phyloP scores from a whole-genome alignment of 169 alveolate genomes.

The Plasmodium coatneyi region DNA sequence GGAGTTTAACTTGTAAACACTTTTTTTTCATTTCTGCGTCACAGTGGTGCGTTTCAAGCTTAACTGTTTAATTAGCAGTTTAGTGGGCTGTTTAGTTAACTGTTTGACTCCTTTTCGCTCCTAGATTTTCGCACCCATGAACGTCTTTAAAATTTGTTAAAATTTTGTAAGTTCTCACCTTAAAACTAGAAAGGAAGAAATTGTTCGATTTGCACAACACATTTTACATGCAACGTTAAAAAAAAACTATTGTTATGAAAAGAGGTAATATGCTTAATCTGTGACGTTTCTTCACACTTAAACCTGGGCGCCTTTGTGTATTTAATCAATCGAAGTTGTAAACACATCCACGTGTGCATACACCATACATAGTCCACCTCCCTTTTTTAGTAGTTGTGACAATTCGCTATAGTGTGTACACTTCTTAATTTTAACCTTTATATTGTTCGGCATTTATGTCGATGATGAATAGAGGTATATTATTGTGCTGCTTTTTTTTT shows the following conservation, averaged over 20 bases:
- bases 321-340: neutral
- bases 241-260: neutral
- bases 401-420: neutral
- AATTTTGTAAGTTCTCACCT: slow-evolving; percentile 31
- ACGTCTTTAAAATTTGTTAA: slow-evolving; percentile 37
- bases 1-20: slow-evolving; percentile 34
- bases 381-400: neutral
- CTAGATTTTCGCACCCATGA: slow-evolving; percentile 5
- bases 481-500: neutral
- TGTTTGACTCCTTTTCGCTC: slow-evolving; percentile 1
- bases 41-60: neutral
- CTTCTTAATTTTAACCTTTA: neutral
- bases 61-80: neutral
- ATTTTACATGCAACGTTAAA: neutral
- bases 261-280: neutral
- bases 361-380: neutral
- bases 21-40: neutral
- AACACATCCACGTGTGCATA: neutral
- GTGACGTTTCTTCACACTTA: neutral
- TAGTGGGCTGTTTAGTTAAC: neutral
- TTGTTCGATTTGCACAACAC: slow-evolving; percentile 1
- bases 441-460: neutral
- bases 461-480: neutral
- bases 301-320: neutral
- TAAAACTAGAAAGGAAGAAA: slow-evolving; percentile 23